Evolutionary conservation across 2,329 filamentous ascomycete species (phyloP), one percentile per base, ranked within the genome.

Genomic region (Penicillium italicum): DNA sequence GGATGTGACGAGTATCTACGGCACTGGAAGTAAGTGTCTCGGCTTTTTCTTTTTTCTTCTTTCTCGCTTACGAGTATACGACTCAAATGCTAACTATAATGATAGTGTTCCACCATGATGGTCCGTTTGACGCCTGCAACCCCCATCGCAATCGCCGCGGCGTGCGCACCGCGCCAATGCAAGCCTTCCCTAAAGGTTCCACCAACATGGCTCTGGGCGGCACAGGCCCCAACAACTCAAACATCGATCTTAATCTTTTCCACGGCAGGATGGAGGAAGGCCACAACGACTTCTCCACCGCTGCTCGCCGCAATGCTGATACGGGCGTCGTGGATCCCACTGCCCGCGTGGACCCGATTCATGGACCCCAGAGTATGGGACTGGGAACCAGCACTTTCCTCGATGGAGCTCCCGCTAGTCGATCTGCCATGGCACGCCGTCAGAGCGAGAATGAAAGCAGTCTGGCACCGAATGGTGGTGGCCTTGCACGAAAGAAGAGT

Each of bases 91-190:
- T 56, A 34, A 51, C 31, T n/a, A 8, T 5, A 14, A 8, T 20
- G 31, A 12, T 67, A 96, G 91, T 96, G 64, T 96, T 97, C 76
- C 94, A 99, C 68, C 94, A 99, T 69, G 94, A 97, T 68, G 94
- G 94, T 0, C 94, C 94, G 5, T 99, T 97, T 67, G 94, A 99
- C 74, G 94, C 94, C 20, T 90, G 94, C 72, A 96, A 96, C 73
- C 91, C 94, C 5, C 89, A 96, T 72, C 90, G 94, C 62, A 99
- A 97, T 74, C 86, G 90, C 55, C 89, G 89, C 69, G 90, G 87
- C 66, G 86, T 88, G 67, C 85, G 87, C 57, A 86, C 89, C 52
- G 91, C 94, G 7, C 94, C 94, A 0, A 97, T 99, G 91, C 87
- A 96, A 72, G 94, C 94, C 2, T 99, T 97, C 74, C 91, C 94